Conservation (phyloP, 139 green algal genomes). For the Micromonas commoda region DNA sequence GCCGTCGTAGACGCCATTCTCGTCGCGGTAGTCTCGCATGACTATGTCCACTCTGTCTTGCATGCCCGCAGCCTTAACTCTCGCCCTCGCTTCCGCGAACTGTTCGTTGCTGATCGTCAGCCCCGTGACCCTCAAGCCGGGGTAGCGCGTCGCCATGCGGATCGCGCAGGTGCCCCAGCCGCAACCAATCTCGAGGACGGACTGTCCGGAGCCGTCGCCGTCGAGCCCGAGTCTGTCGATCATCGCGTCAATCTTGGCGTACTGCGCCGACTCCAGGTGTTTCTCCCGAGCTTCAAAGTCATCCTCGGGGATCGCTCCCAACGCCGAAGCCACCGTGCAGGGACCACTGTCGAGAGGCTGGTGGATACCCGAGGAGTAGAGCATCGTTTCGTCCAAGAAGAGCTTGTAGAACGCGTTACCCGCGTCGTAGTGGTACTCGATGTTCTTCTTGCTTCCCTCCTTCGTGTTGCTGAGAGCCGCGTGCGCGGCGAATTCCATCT, state of each 20-base stretch:
- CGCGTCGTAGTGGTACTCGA: constrained; percentile 94
- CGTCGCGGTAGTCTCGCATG: constrained; percentile 87
- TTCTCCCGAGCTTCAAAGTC: constrained; percentile 28
- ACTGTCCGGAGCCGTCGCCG: constrained; percentile 47
- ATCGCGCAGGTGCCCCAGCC: constrained; percentile 93
- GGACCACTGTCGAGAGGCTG: background rate
- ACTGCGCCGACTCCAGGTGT: constrained; percentile 56
- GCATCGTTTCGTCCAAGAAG: constrained; percentile 92
- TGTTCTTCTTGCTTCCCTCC: constrained; percentile 73
- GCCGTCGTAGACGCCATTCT: constrained; percentile 62
- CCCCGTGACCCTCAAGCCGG: constrained; percentile 47
- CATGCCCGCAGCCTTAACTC: background rate
- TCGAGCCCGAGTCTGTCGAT: constrained; percentile 46
- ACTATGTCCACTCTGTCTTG: constrained; percentile 57
- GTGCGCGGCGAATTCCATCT: constrained; percentile 67
- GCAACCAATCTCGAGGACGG: constrained; percentile 94
- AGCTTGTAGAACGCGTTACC: constrained; percentile 89
- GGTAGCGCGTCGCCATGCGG: constrained; percentile 53
- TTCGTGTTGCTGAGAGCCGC: constrained; percentile 68
- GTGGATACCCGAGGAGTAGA: constrained; percentile 80
- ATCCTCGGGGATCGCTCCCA: no score
- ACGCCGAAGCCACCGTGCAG: background rate
- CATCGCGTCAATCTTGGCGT: constrained; percentile 79
- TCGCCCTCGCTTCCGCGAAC: constrained; percentile 62
- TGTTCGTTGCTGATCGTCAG: constrained; percentile 89